These are phyloP conservation scores for Trypanosoma rangeli DNA, from an alignment of 208 protist genomes.

Conservation along the genomic window DNA sequence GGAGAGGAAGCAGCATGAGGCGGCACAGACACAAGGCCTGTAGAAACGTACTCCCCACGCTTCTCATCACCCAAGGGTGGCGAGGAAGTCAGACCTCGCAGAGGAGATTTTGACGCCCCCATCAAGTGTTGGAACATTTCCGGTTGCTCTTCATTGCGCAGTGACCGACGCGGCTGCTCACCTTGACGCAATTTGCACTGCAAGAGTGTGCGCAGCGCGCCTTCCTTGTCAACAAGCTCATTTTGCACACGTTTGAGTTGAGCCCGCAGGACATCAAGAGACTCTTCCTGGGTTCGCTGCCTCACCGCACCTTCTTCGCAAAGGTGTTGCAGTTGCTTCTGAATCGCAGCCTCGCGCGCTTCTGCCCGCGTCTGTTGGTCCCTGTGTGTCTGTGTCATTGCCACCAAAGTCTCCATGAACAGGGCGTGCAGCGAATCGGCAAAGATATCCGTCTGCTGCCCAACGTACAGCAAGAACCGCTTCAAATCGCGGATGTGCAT, in stretches of 20 bases:
- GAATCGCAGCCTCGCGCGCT: not conserved
- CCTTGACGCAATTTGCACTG: constrained; percentile 3
- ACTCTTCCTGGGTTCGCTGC: constrained; percentile 35
- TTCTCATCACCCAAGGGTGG: not conserved
- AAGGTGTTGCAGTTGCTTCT: constrained; percentile 20
- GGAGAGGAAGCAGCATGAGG: not conserved
- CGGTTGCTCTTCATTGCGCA: not conserved
- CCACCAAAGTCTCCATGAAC: constrained; percentile 9
- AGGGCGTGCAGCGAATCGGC: not conserved
- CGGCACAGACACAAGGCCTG: not conserved
- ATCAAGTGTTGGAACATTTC: not conserved
- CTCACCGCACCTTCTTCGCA: constrained; percentile 19
- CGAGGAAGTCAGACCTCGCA: not conserved
- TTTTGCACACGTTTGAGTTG: constrained; percentile 28
- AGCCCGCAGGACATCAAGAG: constrained; percentile 23
- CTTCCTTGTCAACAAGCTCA: constrained; percentile 40
- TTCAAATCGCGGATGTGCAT: not conserved
- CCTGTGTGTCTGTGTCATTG: not conserved
- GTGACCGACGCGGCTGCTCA: not conserved
- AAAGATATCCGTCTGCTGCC: constrained; percentile 16
- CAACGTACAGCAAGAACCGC: constrained; percentile 7
- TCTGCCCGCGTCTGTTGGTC: constrained; percentile 9
- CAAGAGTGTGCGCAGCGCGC: constrained; percentile 48
- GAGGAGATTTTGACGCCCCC: not conserved
- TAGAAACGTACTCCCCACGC: not conserved